Evolutionary conservation across 345 rosid genomes (phyloP), one percentile per base, ranked within the genome.

Genomic region (Pistacia vera): DNA sequence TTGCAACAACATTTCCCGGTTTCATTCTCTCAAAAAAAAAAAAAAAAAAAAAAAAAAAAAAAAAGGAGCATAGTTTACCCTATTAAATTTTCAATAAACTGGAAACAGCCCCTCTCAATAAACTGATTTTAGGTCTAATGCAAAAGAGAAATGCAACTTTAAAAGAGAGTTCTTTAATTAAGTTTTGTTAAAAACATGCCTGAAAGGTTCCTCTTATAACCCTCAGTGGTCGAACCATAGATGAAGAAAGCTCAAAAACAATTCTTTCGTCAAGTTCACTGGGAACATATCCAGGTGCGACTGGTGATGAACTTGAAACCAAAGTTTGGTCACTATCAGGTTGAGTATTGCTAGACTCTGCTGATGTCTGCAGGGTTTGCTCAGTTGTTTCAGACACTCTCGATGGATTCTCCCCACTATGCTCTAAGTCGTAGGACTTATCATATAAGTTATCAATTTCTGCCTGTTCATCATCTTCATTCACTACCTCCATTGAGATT

Each of bases 141-240:
- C 62, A 66, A 44, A 49, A 74, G 46, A 55, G 8, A 12, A 38
- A 28, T 33, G 41, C 41, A 35, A 25, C 25, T 2, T 54, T 10
- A 22, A 7, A 12, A n/a, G 60, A 75, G 55, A 75, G 20, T 17
- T 61, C 25, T 38, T 0, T 35, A 14, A 33, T 16, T 25, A 58
- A 28, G 63, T 4, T 56, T 51, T 41, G 63, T 61, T 54, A 18
- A 64, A 44, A 78, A 83, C 89, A 79, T 90, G 92, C 99, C 77
- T 97, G 99, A 83, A 94, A 92, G 71, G 91, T 97, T 89, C 99
- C 99, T 67, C 77, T 90, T 72, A 89, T 81, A 82, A 92, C 96
- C 82, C 91, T 83, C 75, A 94, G 83, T 3, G 97, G 97, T 63
- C 97, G 90, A 82, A 97, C 97, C 98, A 97, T 97, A 59, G 98